Conservation (phyloP, 2,329 filamentous ascomycete genomes). For the Chlorencoelia australis region DNA sequence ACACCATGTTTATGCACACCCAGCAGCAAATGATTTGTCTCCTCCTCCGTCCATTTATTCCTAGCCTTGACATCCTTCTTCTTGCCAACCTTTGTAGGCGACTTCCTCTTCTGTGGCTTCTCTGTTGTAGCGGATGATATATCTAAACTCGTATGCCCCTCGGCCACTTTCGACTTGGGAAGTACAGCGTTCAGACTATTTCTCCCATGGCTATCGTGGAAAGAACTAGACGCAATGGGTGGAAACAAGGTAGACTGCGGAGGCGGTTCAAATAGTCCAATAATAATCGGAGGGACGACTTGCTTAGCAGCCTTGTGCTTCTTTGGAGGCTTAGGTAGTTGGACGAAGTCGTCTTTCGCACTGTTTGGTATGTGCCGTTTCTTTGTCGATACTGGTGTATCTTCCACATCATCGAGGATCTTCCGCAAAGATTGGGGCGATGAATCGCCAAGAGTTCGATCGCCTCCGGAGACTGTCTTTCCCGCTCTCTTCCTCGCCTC, state of each 20-base stretch:
- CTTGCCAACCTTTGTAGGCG: constrained; percentile 30
- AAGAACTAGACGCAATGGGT: constrained; percentile 48
- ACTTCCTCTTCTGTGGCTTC: constrained; percentile 29
- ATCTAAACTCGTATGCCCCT: constrained; percentile 2
- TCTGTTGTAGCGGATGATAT: background rate
- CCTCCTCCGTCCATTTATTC: constrained; percentile 54
- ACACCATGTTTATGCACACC: constrained; percentile 54
- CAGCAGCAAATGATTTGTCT: constrained; percentile 51
- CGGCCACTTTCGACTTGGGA: constrained; percentile 11
- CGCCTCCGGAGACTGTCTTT: constrained; percentile 1
- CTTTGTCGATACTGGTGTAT: constrained; percentile 31
- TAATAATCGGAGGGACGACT: constrained; percentile 54
- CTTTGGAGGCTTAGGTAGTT: constrained; percentile 54
- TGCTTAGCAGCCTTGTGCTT: constrained; percentile 49
- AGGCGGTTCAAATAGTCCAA: constrained; percentile 51
- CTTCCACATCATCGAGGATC: constrained; percentile 25
- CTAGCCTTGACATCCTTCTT: constrained; percentile 47
- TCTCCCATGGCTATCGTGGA: constrained; percentile 38
- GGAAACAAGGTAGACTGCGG: constrained; percentile 50
- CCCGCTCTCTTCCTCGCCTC: constrained; percentile 6
- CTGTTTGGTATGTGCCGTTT: constrained; percentile 41
- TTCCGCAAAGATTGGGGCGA: constrained; percentile 27
- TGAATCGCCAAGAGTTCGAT: constrained; percentile 21
- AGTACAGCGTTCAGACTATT: constrained; percentile 26
- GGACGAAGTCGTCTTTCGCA: constrained; percentile 51